These are phyloP conservation scores for Phytophthora pinifolia DNA, from an alignment of 352 stramenopile species.

Conservation along the genomic window DNA sequence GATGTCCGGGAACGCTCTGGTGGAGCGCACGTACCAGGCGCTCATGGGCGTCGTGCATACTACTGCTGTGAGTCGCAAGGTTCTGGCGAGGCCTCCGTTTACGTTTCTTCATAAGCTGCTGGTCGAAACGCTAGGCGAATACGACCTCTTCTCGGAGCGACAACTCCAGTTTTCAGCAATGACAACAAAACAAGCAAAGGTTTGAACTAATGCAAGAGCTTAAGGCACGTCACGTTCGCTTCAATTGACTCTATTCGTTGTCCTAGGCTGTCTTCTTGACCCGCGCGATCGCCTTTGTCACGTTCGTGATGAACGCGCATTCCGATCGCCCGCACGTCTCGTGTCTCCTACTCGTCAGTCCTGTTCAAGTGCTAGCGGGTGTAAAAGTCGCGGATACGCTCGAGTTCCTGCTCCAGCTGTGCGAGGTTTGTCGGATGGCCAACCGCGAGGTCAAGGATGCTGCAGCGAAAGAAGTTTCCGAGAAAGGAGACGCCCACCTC, in stretches of 20 bases:
- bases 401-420: constrained; percentile 77
- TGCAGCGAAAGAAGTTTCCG: constrained; percentile 50
- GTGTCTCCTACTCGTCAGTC: constrained; percentile 75
- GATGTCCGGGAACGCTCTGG: constrained; percentile 32
- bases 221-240: neutral
- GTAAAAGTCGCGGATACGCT: constrained; percentile 64
- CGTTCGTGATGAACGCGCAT: constrained; percentile 47
- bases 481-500: constrained; percentile 66
- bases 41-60: constrained; percentile 69
- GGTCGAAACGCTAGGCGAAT: constrained; percentile 57
- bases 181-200: constrained; percentile 76
- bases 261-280: constrained; percentile 73
- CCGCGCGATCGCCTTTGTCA: constrained; percentile 73
- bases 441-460: constrained; percentile 52
- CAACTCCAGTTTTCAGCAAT: constrained; percentile 67
- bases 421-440: constrained; percentile 51
- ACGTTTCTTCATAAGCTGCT: constrained; percentile 85
- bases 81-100: constrained; percentile 72
- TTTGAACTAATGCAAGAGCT: neutral
- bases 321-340: constrained; percentile 51
- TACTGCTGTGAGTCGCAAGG: constrained; percentile 66
- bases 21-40: constrained; percentile 66
- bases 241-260: constrained; percentile 1
- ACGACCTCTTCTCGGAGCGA: constrained; percentile 64
- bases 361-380: constrained; percentile 81